These are phyloP conservation scores for Naganishia onofrii DNA, from an alignment of 768 basidiomycete species.

Conservation along the genomic window DNA sequence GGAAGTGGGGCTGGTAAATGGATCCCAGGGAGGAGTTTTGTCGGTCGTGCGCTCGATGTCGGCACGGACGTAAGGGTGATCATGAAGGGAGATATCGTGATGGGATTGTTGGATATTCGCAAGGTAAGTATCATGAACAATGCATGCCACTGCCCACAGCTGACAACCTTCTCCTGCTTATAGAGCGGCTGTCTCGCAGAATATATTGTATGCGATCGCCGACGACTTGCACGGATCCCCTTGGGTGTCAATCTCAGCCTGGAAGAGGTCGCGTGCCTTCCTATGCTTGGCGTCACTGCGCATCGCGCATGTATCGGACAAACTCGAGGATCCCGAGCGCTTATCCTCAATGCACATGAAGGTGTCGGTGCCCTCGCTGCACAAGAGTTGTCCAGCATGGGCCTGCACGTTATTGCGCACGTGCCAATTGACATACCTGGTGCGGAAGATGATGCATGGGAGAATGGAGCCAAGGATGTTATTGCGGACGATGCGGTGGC, in stretches of 20 bases:
- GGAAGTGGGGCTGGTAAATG: conserved; percentile 58
- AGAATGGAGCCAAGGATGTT: conserved; percentile 75
- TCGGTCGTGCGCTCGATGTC: conserved; percentile 75
- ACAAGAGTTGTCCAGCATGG: conserved; percentile 69
- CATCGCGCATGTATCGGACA: conserved; percentile 68
- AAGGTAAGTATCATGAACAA: conserved; percentile 61
- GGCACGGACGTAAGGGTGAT: conserved; percentile 75
- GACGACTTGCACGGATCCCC: conserved; percentile 70
- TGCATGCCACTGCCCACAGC: conserved; percentile 5
- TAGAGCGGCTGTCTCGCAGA: conserved; percentile 85
- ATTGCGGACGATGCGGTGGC: conserved; percentile 62
- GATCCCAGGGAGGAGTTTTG: conserved; percentile 82
- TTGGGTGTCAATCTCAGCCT: conserved; percentile 61
- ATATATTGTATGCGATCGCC: conserved; percentile 78
- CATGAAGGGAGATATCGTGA: conserved; percentile 79
- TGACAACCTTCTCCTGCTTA: conserved; percentile 24
- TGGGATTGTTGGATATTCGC: conserved; percentile 71
- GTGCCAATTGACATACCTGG: conserved; percentile 54
- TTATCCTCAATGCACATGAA: conserved; percentile 60
- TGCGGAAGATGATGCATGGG: conserved; percentile 58
- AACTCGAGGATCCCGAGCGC: conserved; percentile 54
- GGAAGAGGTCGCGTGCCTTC: conserved; percentile 75
- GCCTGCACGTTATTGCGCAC: conserved; percentile 75
- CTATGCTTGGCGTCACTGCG: conserved; percentile 74
- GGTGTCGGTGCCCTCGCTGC: conserved; percentile 70